Evolutionary conservation across 257 asterid species (phyloP), one percentile per base, ranked within the genome.

Genomic region (Osmanthus fragrans): DNA sequence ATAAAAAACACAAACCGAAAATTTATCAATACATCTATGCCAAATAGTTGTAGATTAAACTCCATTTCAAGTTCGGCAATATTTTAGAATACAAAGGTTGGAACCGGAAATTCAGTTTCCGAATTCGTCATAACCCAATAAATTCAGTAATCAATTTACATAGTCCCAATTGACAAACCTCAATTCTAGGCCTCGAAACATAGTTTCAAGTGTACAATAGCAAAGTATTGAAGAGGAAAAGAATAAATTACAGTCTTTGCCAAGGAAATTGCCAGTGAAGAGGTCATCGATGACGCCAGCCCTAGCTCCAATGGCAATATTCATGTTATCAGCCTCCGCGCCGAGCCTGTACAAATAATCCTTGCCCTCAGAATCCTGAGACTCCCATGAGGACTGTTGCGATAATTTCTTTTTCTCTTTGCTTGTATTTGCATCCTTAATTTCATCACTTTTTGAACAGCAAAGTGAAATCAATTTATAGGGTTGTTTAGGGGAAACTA

Each of bases 241-340:
- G 23, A 75, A 19, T 72, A 30, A 32, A 80, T 83, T 86, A 94
- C 97, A 87, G 77, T 94, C 99, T 92, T 89, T 94, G 69, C 99
- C 99, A 76, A 94, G 99, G 85, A 94, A 94, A 83, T 86, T 89
- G 84, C 99, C 99, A 78, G 93, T 72, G 84, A 94, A 94, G 76
- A 94, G 95, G 69, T 92, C 96, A 51, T 94, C 99, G 29, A 94
- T 87, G 70, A 94, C 84, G 74, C 98, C 99, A 67, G 96, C 96
- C 84, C 90, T 90, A 86, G 99, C 97, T 68, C 99, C 99, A 5
- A 94, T 97, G 1, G 96, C 92, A 33, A 92, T 92, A 68, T 94
- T 94, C 99, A 92, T 89, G 84, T 94, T 94, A 18, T 92, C 97
- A n/a, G 99, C 96, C 80, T 94, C 97, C 5, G 94, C 89, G 0